Evolutionary conservation across 179 eudicot genomes (phyloP).

Genomic region (Amaranthus tricolor): DNA sequence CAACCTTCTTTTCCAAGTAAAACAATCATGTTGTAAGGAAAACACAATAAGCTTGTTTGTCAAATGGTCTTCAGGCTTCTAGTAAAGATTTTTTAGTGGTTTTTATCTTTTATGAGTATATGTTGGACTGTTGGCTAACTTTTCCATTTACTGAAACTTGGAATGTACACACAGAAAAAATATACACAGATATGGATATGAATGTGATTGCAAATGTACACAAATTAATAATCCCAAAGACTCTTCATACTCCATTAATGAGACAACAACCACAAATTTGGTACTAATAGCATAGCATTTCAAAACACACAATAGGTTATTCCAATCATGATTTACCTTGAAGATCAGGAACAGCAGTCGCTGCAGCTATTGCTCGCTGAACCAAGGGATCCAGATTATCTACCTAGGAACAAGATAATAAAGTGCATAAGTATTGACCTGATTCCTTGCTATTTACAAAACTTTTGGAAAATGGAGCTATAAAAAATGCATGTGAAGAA

Average conservation of each 20-base stretch:
- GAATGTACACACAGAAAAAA: too few relatives aligned
- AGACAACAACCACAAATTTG: neutral
- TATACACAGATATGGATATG: too few relatives aligned
- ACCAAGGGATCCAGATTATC: conserved; percentile 85
- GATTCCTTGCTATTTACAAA: neutral
- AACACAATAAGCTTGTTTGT: neutral
- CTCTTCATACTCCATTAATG: neutral
- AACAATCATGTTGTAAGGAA: neutral
- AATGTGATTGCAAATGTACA: neutral
- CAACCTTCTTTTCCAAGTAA: neutral
- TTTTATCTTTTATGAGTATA: neutral
- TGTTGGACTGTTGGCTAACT: neutral
- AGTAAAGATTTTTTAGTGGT: neutral
- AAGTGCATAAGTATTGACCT: conserved; percentile 6
- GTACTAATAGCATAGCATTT: neutral
- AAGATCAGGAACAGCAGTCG: conserved; percentile 69
- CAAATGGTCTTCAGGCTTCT: neutral
- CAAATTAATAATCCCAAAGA: neutral
- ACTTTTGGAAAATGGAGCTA: neutral
- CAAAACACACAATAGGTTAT: neutral
- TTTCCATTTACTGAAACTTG: neutral
- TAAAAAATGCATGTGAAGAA: neutral
- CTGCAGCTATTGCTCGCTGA: conserved; percentile 74
- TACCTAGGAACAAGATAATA: conserved; percentile 37
- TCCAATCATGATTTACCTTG: conserved; percentile 54